Evolutionary conservation across 768 basidiomycete species (phyloP).

Genomic region (Trametes elegans): DNA sequence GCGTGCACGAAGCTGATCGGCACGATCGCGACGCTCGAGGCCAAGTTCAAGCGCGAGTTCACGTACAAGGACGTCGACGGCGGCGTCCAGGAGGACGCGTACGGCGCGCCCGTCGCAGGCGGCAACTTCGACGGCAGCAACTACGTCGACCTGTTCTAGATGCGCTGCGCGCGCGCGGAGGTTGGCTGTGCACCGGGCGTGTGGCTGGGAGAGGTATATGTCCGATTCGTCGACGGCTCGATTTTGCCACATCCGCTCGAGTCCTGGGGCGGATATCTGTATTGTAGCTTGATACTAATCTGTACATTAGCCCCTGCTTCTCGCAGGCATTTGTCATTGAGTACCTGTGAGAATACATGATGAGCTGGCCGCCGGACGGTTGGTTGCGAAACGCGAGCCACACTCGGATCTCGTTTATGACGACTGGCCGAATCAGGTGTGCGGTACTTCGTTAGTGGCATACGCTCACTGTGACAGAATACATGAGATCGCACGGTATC

Average conservation of each 20-base stretch:
- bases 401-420: too few species aligned
- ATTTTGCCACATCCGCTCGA: too few species aligned
- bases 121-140: slow-evolving; percentile 24
- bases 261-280: not conserved
- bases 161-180: not conserved
- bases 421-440: too few species aligned
- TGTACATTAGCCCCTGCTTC: slow-evolving; percentile 10
- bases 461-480: too few species aligned
- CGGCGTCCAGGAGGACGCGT: slow-evolving; percentile 30
- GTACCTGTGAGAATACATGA: too few species aligned
- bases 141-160: slow-evolving; percentile 27
- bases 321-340: not conserved
- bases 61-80: slow-evolving; percentile 61
- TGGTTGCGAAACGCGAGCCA: too few species aligned
- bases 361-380: too few species aligned
- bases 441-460: too few species aligned
- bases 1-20: slow-evolving; percentile 81
- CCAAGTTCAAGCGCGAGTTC: slow-evolving; percentile 81
- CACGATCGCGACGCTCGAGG: slow-evolving; percentile 56
- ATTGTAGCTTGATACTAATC: not conserved
- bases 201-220: too few species aligned
- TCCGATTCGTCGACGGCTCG: too few species aligned
- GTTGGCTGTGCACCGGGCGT: not conserved
- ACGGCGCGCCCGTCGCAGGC: slow-evolving; percentile 24
- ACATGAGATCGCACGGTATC: too few species aligned